Conservation (phyloP, 768 basidiomycete genomes). For the Rhodotorula taiwanensis region DNA sequence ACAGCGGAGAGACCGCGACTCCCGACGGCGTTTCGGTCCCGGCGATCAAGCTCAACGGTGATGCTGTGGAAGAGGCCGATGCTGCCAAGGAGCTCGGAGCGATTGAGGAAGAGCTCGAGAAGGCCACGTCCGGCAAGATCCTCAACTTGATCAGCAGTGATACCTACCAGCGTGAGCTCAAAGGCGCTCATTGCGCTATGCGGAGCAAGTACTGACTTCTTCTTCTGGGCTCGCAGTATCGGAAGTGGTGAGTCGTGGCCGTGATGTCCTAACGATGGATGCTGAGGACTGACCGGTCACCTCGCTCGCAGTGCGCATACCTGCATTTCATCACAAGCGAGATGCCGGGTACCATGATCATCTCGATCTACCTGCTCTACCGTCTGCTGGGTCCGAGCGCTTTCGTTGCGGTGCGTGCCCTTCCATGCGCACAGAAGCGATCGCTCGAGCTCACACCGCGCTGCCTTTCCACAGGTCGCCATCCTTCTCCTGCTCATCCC, state of each 20-base stretch:
- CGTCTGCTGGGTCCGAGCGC: slow-evolving; percentile 37
- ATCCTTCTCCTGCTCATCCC: slow-evolving; percentile 37
- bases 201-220: neutral
- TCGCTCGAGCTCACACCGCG: neutral
- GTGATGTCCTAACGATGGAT: too few species aligned
- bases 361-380: slow-evolving; percentile 26
- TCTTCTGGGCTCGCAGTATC: too few species aligned
- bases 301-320: slow-evolving; percentile 23
- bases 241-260: slow-evolving; percentile 26
- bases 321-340: slow-evolving; percentile 39
- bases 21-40: neutral
- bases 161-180: slow-evolving; percentile 24
- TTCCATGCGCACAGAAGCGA: too few species aligned
- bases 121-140: slow-evolving; percentile 39
- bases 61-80: neutral
- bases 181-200: neutral
- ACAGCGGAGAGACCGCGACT: neutral
- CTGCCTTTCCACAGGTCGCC: slow-evolving; percentile 20
- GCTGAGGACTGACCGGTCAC: too few species aligned
- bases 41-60: neutral
- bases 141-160: slow-evolving; percentile 41
- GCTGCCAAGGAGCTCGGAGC: slow-evolving; percentile 8
- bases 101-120: slow-evolving; percentile 12
- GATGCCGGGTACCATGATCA: slow-evolving; percentile 25
- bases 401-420: slow-evolving; percentile 26